Percentiles rank a stretch among this genome's conserved stretches.
These are phyloP conservation scores for Boletus tomentosulus DNA, from an alignment of 768 basidiomycete genomes.

Conservation along the genomic window DNA sequence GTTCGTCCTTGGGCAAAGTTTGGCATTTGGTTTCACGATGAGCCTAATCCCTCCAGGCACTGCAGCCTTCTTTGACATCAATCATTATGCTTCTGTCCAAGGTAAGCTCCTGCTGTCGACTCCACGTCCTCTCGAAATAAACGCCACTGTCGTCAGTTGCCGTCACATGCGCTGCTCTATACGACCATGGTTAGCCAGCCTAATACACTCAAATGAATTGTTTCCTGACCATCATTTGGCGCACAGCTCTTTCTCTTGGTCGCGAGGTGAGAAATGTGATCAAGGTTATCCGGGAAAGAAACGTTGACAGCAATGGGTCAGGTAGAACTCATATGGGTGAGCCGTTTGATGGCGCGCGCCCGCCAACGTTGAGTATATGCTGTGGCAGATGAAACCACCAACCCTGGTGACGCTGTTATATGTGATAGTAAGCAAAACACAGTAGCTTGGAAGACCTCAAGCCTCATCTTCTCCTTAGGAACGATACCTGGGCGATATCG, in stretches of 20 bases:
- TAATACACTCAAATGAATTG: neutral
- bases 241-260: slow-evolving; percentile 20
- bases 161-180: slow-evolving; percentile 24
- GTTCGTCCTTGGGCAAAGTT: neutral
- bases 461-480: slow-evolving; percentile 18
- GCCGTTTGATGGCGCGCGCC: neutral
- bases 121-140: neutral
- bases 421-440: slow-evolving; percentile 17
- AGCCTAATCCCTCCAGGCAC: slow-evolving; percentile 18
- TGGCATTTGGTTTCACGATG: slow-evolving; percentile 14
- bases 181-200: slow-evolving; percentile 24
- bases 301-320: slow-evolving; percentile 4
- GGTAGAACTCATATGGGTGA: slow-evolving; percentile 32
- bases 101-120: slow-evolving; percentile 7
- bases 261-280: slow-evolving; percentile 23
- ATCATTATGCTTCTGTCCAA: slow-evolving; percentile 21
- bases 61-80: neutral
- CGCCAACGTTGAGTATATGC: neutral
- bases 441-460: neutral
- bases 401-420: slow-evolving; percentile 27
- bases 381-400: slow-evolving; percentile 21
- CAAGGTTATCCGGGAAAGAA: neutral
- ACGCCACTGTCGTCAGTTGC: slow-evolving; percentile 22
- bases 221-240: neutral
- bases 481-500: slow-evolving; percentile 29